Base-by-base conservation (phyloP, 2,329 filamentous ascomycete genomes). In the Apiospora malaysiana region DNA sequence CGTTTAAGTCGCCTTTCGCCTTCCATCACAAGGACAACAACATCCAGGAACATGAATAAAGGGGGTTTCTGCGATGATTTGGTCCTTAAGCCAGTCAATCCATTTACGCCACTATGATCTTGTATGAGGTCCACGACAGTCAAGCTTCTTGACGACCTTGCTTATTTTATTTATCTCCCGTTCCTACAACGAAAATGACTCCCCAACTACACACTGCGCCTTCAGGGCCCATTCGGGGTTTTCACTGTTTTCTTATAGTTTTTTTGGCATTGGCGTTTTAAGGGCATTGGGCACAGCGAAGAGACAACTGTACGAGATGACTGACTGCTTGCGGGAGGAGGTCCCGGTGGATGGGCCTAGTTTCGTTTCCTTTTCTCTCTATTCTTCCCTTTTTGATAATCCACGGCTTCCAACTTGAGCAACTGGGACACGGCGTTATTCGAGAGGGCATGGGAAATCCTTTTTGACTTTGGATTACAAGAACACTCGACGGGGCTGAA, bases 1-100 rank as follows among this genome's bases (percentile, higher is more conserved):
- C 79, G 16, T 79, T 80, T 72, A 80, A 80, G 72, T 75, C 78
- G 37, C 70, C 78, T 2, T 79, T 80, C 27, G 73, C 72, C 27
- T 76, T 78, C 68, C 77, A 78, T 68, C 75, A 78, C 66, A 72
- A 73, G 45, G 74, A 75, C 70, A 77, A 78, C 27, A 72, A 78
- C 63, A 77, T 80, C 45, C 74, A 72, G 49, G 78, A 79, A 73
- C 70, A 78, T 66, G 78, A 80, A 68, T 79, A 68, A 56, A 27
- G 23, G 18, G 56, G 27, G 51, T 32, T 56, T 27, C 14, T 32
- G 51, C 25, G 56, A 63, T n/a, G 21, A 6, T 25, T 63, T 40
- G 27, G 21, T n/a, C 18, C 51, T 59, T n/a, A 4, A n/a, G 51
- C 27, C 51, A n/a, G n/a, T 37, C 51, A n/a, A 37, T 37, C 18